Evolutionary conservation across 2,329 filamentous ascomycete genomes (phyloP).

Genomic region (Fusarium keratoplasticum): DNA sequence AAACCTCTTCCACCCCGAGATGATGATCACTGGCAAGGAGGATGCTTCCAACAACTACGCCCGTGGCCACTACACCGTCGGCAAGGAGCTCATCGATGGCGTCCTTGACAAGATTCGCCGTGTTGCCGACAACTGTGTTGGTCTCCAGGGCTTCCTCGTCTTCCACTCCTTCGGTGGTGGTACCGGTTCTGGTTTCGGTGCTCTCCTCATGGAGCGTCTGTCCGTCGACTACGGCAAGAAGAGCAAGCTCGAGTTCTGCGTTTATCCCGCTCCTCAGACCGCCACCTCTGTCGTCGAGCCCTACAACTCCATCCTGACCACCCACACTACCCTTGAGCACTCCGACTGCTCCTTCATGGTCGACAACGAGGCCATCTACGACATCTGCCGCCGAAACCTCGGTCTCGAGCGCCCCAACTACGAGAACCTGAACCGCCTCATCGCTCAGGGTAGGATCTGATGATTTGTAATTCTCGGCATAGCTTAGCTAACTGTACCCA

Average conservation of each 20-base stretch:
- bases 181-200: constrained; percentile 98
- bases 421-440: constrained; percentile 98
- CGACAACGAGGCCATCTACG: constrained; percentile 99
- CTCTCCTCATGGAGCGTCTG: constrained; percentile 97
- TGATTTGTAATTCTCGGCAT: background rate
- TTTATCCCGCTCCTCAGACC: constrained; percentile 97
- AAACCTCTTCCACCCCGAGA: constrained; percentile 97
- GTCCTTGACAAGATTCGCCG: constrained; percentile 98
- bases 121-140: constrained; percentile 97
- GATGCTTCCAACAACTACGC: constrained; percentile 99
- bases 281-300: constrained; percentile 98
- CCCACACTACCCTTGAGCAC: constrained; percentile 98
- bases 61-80: constrained; percentile 99
- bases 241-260: constrained; percentile 99
- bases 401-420: constrained; percentile 97
- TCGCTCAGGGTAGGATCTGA: constrained; percentile 81
- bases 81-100: constrained; percentile 98
- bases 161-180: constrained; percentile 99
- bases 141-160: constrained; percentile 98
- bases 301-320: constrained; percentile 99
- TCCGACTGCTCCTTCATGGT: constrained; percentile 99
- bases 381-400: constrained; percentile 98
- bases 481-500: constrained; percentile 51
- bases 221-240: constrained; percentile 99
- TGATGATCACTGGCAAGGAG: constrained; percentile 99